Percentiles rank a stretch among this genome's conserved stretches.
Evolutionary conservation across 768 basidiomycete genomes (phyloP).

Genomic region (Paxillus ammoniavirescens): DNA sequence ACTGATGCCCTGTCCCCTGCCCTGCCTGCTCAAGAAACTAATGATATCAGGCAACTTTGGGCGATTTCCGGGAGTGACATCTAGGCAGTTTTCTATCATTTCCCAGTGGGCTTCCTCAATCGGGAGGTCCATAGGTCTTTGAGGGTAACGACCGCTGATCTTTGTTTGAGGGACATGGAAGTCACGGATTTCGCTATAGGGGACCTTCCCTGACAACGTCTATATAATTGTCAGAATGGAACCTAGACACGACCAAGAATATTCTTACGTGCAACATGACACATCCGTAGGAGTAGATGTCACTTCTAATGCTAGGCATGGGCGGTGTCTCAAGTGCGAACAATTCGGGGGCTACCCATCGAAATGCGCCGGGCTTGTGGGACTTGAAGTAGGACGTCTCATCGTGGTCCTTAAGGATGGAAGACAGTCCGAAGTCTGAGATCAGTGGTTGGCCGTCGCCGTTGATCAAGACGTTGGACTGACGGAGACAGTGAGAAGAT

Average conservation of each 20-base stretch:
- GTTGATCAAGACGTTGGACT: slow-evolving; percentile 11
- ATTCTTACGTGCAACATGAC: slow-evolving; percentile 15
- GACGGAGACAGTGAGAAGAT: no score
- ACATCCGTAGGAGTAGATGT: slow-evolving; percentile 21
- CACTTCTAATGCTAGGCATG: slow-evolving; percentile 2
- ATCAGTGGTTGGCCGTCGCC: not conserved
- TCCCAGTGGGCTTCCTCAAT: slow-evolving; percentile 3
- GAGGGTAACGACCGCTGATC: not conserved
- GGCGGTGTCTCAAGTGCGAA: not conserved
- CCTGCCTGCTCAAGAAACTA: not conserved
- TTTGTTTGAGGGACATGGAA: not conserved
- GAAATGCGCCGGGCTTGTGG: slow-evolving; percentile 5
- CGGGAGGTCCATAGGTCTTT: not conserved
- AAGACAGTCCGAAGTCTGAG: slow-evolving; percentile 44
- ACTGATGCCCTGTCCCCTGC: not conserved
- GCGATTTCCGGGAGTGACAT: not conserved
- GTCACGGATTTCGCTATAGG: slow-evolving; percentile 2
- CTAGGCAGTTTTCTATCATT: slow-evolving; percentile 8
- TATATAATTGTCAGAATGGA: no score
- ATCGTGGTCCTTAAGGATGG: slow-evolving; percentile 35
- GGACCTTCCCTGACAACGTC: slow-evolving; percentile 6
- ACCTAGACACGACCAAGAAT: no score
- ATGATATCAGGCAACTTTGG: not conserved
- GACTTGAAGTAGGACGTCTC: slow-evolving; percentile 19
- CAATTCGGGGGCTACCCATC: slow-evolving; percentile 20